A percentile compares a stretch with the other conserved stretches of the same genome.
Evolutionary conservation across 768 basidiomycete genomes (phyloP).

Genomic region (Strobilomyces confusus): DNA sequence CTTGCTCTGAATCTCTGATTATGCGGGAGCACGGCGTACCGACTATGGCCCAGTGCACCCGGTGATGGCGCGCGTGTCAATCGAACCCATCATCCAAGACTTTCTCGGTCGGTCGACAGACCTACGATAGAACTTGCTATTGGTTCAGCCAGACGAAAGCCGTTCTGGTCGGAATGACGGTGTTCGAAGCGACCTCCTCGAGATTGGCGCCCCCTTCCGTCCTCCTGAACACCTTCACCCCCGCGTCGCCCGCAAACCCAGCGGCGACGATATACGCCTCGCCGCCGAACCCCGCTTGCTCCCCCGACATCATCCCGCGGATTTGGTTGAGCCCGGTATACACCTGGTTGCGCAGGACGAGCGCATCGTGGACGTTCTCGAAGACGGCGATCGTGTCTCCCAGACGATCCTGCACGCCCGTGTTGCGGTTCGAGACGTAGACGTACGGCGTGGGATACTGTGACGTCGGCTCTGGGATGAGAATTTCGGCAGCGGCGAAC

Average conservation of each 20-base stretch:
- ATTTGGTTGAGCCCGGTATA: conserved; percentile 63
- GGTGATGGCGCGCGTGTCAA: no score
- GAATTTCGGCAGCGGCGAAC: conserved; percentile 58
- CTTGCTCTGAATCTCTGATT: no score
- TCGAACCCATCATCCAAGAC: no score
- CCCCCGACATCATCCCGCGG: conserved; percentile 61
- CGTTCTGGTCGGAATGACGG: conserved; percentile 47
- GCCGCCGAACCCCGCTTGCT: conserved; percentile 35
- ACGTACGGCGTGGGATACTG: conserved; percentile 52
- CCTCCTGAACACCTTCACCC: conserved; percentile 55
- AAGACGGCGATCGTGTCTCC: conserved; percentile 67
- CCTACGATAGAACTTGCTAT: not conserved
- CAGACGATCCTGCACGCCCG: conserved; percentile 44
- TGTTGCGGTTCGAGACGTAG: conserved; percentile 68
- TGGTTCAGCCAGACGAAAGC: conserved; percentile 43
- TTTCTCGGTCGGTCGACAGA: no score
- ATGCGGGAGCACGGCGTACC: no score
- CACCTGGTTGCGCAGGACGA: conserved; percentile 48
- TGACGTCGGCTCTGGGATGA: conserved; percentile 47
- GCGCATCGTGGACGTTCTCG: conserved; percentile 36
- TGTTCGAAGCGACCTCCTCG: conserved; percentile 49
- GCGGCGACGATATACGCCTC: conserved; percentile 55
- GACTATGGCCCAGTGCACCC: no score
- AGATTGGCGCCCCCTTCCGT: conserved; percentile 51
- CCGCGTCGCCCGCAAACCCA: conserved; percentile 49